Evolutionary conservation across 805 yeast species (phyloP).

Genomic region (Monosporozyma aquatica): DNA sequence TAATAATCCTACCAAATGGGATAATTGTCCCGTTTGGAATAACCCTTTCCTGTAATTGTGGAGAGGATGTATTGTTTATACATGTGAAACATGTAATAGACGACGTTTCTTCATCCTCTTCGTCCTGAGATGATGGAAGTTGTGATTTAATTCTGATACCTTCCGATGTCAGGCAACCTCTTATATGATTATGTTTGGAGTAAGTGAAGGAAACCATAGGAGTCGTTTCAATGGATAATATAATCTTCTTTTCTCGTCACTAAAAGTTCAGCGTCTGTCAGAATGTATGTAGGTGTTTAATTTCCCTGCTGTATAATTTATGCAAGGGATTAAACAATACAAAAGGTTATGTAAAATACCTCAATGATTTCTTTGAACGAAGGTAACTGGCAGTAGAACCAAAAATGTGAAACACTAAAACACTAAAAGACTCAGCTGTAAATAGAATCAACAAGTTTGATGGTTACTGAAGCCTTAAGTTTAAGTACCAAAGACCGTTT

Average conservation of each 20-base stretch:
- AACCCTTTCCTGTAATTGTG: neutral
- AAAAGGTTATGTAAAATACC: too few relatives aligned
- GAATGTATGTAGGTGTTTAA: too few relatives aligned
- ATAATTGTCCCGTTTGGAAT: conserved; percentile 15
- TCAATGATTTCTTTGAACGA: too few relatives aligned
- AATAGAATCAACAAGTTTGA: too few relatives aligned
- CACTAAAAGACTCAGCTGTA: too few relatives aligned
- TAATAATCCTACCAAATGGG: conserved; percentile 27
- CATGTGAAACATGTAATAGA: neutral
- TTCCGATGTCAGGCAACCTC: neutral
- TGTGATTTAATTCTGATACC: conserved; percentile 1
- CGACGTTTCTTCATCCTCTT: neutral
- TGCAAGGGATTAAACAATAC: neutral
- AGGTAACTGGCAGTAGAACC: too few relatives aligned
- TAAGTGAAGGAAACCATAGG: neutral
- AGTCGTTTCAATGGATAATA: conserved; percentile 29
- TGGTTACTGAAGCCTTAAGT: too few relatives aligned
- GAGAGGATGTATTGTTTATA: neutral
- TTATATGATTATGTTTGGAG: neutral
- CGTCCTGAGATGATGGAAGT: neutral
- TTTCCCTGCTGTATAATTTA: neutral
- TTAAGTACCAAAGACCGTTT: too few relatives aligned
- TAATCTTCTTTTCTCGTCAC: too few relatives aligned
- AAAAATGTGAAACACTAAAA: too few relatives aligned
- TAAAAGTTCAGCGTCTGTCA: too few relatives aligned